Conservation (phyloP, 2,329 filamentous ascomycete genomes). For the Herpotrichia juniperi region DNA sequence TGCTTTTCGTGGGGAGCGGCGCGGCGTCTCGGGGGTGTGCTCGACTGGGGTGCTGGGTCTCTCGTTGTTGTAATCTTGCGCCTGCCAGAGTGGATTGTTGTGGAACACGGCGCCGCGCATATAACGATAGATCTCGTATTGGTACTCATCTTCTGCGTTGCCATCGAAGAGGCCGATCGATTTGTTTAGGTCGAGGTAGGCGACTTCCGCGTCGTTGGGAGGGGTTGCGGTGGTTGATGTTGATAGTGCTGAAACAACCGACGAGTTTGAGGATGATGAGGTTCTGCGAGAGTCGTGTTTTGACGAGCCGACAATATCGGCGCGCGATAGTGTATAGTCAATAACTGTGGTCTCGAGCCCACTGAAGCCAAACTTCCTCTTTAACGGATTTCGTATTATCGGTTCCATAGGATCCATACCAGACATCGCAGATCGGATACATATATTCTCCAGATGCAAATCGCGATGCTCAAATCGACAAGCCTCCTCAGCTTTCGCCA, state of each 20-base stretch:
- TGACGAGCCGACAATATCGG: slow-evolving; percentile 48
- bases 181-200: slow-evolving; percentile 54
- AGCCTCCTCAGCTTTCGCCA: slow-evolving; percentile 66
- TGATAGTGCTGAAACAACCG: slow-evolving; percentile 14
- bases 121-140: slow-evolving; percentile 63
- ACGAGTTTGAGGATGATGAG: slow-evolving; percentile 17
- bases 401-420: slow-evolving; percentile 32
- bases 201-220: slow-evolving; percentile 34
- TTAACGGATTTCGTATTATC: slow-evolving; percentile 42
- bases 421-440: slow-evolving; percentile 49
- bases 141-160: slow-evolving; percentile 56
- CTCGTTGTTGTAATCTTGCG: not conserved
- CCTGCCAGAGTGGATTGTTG: slow-evolving; percentile 48
- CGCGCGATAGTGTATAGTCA: slow-evolving; percentile 71
- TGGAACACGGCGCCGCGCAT: slow-evolving; percentile 55
- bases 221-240: slow-evolving; percentile 12
- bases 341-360: slow-evolving; percentile 68
- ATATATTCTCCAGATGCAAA: slow-evolving; percentile 71
- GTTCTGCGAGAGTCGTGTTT: slow-evolving; percentile 7
- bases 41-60: slow-evolving; percentile 9
- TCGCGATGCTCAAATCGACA: slow-evolving; percentile 70
- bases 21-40: slow-evolving; percentile 15
- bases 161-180: slow-evolving; percentile 54
- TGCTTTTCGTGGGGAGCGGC: slow-evolving; percentile 28
- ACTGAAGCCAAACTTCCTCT: slow-evolving; percentile 57